A percentile compares a stretch with the other conserved stretches of the same genome.
Conservation (phyloP, 768 basidiomycete genomes). For the Suillus brevipes region DNA sequence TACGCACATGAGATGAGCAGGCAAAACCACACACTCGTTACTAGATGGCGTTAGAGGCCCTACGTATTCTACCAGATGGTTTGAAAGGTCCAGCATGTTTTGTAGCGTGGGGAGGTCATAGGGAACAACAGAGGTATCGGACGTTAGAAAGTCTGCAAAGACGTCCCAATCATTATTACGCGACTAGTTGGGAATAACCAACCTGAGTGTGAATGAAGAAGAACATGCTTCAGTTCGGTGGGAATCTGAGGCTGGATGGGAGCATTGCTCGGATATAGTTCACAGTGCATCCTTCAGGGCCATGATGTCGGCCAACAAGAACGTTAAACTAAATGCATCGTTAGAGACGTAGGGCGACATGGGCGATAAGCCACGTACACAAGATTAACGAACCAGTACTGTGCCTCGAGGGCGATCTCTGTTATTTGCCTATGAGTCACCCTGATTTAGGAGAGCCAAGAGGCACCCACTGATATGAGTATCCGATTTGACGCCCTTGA, state of each 20-base stretch:
- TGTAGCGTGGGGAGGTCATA: constrained; percentile 12
- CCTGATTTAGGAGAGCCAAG: neutral
- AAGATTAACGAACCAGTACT: constrained; percentile 24
- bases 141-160: constrained; percentile 14
- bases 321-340: neutral
- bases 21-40: neutral
- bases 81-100: constrained; percentile 6
- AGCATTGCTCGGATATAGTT: constrained; percentile 5
- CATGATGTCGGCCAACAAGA: neutral
- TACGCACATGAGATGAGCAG: constrained; percentile 13
- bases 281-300: constrained; percentile 9
- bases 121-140: constrained; percentile 5
- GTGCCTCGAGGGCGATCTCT: constrained; percentile 25
- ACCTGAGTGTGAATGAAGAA: constrained; percentile 6
- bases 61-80: constrained; percentile 2
- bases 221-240: constrained; percentile 3
- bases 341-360: neutral
- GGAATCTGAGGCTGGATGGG: neutral
- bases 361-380: neutral
- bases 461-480: constrained; percentile 10
- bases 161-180: neutral
- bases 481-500: constrained; percentile 36
- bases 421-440: neutral
- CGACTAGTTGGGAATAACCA: neutral
- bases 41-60: neutral